These are phyloP conservation scores for Termitomyces sp. DNA, from an alignment of 768 basidiomycete genomes.

Conservation along the genomic window DNA sequence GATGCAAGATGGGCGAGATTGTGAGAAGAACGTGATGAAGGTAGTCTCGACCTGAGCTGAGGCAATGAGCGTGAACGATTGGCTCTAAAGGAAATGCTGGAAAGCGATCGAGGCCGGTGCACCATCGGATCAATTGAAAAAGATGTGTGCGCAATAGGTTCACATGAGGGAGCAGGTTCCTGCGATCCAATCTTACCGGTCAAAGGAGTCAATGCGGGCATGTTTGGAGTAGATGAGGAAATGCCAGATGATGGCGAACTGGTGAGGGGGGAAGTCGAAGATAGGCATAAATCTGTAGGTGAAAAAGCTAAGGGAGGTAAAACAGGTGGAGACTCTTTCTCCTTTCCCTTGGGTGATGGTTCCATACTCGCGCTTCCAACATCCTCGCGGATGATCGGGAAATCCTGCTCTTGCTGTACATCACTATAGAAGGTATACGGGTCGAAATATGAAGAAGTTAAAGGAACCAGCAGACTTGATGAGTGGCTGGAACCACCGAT, in stretches of 20 bases:
- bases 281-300: constrained; percentile 43
- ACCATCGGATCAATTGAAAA: constrained; percentile 28
- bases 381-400: constrained; percentile 9
- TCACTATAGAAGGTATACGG: constrained; percentile 3
- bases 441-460: constrained; percentile 18
- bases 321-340: constrained; percentile 56
- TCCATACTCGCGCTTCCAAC: constrained; percentile 2
- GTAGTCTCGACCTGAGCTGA: constrained; percentile 42
- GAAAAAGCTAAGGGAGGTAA: constrained; percentile 65
- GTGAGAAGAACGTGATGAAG: constrained; percentile 36
- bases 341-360: constrained; percentile 46
- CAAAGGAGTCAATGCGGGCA: constrained; percentile 6
- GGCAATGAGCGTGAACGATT: constrained; percentile 41
- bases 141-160: constrained; percentile 14
- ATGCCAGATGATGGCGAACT: constrained; percentile 28
- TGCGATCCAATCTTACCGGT: constrained; percentile 6
- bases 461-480: constrained; percentile 22
- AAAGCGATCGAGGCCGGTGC: constrained; percentile 51
- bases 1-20: constrained; percentile 57
- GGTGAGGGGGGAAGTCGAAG: constrained; percentile 33
- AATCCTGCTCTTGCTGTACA: constrained; percentile 12
- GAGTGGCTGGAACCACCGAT: constrained; percentile 18
- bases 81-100: constrained; percentile 44
- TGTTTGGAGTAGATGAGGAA: constrained; percentile 31
- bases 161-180: background rate